phyloP scores from a whole-genome alignment of 768 basidiomycete genomes.

The Tremella mesenterica region DNA sequence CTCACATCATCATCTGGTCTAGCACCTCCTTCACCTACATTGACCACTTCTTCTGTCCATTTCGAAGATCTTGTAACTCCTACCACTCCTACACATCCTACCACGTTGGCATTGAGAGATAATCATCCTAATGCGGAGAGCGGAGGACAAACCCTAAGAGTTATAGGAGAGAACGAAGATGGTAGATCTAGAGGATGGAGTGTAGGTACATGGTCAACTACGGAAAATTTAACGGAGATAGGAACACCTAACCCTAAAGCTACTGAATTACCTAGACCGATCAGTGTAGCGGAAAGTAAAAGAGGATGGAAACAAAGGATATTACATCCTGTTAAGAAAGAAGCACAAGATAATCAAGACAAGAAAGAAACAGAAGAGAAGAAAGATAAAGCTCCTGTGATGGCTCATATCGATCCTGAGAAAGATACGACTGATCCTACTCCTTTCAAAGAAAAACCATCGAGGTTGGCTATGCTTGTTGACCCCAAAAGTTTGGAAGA shows the following conservation, averaged over 20 bases:
- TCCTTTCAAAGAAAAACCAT: constrained; percentile 68
- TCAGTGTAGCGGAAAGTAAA: neutral
- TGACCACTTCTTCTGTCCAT: constrained; percentile 32
- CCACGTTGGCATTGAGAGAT: constrained; percentile 36
- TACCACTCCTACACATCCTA: constrained; percentile 6
- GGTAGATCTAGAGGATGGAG: constrained; percentile 16
- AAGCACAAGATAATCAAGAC: constrained; percentile 9
- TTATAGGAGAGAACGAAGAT: constrained; percentile 9
- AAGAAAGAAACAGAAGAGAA: constrained; percentile 6
- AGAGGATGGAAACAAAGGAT: neutral
- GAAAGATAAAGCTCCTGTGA: constrained; percentile 2
- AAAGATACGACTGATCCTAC: constrained; percentile 52
- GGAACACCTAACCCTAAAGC: constrained; percentile 4
- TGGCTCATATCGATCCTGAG: constrained; percentile 38
- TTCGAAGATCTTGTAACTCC: constrained; percentile 30
- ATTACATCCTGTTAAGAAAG: neutral
- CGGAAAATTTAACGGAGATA: too few relatives aligned
- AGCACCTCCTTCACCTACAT: constrained; percentile 31
- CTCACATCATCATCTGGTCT: constrained; percentile 16
- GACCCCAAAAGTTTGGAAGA: constrained; percentile 74
- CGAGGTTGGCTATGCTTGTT: constrained; percentile 69
- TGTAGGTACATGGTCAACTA: constrained; percentile 26
- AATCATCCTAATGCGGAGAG: constrained; percentile 35
- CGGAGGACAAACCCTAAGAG: constrained; percentile 29
- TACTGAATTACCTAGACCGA: constrained; percentile 2